A percentile compares a stretch with the other conserved stretches of the same genome.
These are phyloP conservation scores for Pythium aquatile DNA, from an alignment of 352 stramenopile genomes.

Conservation along the genomic window DNA sequence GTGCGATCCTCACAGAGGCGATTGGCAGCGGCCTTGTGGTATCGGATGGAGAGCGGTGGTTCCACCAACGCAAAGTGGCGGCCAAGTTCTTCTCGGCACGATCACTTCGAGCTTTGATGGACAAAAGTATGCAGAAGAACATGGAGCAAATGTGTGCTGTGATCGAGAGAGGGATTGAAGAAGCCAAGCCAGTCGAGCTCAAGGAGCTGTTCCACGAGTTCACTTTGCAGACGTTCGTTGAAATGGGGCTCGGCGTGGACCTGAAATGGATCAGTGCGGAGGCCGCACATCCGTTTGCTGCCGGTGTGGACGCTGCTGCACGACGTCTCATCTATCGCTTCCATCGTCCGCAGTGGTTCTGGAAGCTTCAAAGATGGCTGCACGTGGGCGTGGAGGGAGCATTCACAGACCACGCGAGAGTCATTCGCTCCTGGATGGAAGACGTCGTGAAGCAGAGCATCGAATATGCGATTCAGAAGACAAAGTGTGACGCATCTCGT, in stretches of 20 bases:
- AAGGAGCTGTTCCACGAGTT: conserved; percentile 44
- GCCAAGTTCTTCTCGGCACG: conserved; percentile 33
- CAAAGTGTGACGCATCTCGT: neutral
- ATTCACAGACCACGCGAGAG: neutral
- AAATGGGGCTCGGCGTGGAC: conserved; percentile 51
- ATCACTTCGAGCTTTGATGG: conserved; percentile 27
- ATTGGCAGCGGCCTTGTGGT: conserved; percentile 26
- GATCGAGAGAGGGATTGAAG: neutral
- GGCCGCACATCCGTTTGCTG: neutral
- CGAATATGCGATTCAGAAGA: conserved; percentile 7
- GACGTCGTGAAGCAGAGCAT: conserved; percentile 8
- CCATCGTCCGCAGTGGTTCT: neutral
- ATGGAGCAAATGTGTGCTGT: conserved; percentile 1
- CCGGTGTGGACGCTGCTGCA: neutral
- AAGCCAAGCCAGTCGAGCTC: conserved; percentile 17
- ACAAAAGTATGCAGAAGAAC: conserved; percentile 19
- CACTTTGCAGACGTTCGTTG: conserved; percentile 50
- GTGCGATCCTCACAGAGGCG: conserved; percentile 19
- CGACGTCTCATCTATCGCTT: neutral
- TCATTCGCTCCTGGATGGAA: neutral
- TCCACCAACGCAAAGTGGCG: conserved; percentile 30
- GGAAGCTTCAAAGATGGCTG: neutral
- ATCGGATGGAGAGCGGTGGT: conserved; percentile 32
- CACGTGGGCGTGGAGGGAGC: neutral
- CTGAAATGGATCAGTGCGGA: conserved; percentile 33